Evolutionary conservation across 2,329 filamentous ascomycete genomes (phyloP).

Genomic region (Dothistroma septosporum): DNA sequence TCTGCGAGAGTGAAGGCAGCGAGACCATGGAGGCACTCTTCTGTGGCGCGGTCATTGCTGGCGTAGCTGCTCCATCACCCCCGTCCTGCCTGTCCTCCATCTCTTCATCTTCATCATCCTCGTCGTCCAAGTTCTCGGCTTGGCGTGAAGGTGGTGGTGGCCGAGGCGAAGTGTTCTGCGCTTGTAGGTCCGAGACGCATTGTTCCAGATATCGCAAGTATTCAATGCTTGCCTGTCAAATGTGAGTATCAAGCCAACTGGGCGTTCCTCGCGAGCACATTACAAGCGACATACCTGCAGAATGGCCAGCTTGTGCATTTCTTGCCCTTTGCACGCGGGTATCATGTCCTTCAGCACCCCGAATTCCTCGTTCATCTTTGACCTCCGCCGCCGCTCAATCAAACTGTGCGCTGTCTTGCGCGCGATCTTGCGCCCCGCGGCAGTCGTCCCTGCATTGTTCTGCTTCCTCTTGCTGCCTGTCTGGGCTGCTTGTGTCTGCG

Average conservation of each 20-base stretch:
- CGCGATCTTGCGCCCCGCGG: constrained; percentile 88
- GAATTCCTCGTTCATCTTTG: constrained; percentile 99
- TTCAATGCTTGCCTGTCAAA: constrained; percentile 78
- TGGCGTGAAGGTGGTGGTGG: constrained; percentile 20
- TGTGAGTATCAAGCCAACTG: constrained; percentile 4
- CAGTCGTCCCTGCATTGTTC: constrained; percentile 63
- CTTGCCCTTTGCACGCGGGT: constrained; percentile 83
- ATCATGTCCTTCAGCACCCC: constrained; percentile 91
- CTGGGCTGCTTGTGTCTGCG: constrained; percentile 16
- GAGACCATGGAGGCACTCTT: constrained; percentile 29
- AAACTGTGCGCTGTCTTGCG: constrained; percentile 94
- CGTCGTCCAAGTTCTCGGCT: constrained; percentile 41
- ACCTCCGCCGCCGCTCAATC: constrained; percentile 82
- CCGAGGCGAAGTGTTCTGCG: constrained; percentile 38
- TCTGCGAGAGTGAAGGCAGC: constrained; percentile 38
- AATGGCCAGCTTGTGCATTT: constrained; percentile 98
- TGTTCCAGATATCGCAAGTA: constrained; percentile 92
- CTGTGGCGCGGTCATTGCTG: constrained; percentile 19
- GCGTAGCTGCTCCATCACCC: constrained; percentile 33
- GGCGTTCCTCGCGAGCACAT: not conserved
- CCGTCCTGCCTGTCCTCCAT: constrained; percentile 38
- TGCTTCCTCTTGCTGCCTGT: constrained; percentile 68
- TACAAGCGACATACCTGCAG: constrained; percentile 63
- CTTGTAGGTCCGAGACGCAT: constrained; percentile 77
- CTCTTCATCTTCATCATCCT: constrained; percentile 58